A percentile compares a stretch with the other conserved stretches of the same genome.
These are phyloP conservation scores for Irpex rosettiformis DNA, from an alignment of 1,284 basidiomycete species.

Conservation along the genomic window DNA sequence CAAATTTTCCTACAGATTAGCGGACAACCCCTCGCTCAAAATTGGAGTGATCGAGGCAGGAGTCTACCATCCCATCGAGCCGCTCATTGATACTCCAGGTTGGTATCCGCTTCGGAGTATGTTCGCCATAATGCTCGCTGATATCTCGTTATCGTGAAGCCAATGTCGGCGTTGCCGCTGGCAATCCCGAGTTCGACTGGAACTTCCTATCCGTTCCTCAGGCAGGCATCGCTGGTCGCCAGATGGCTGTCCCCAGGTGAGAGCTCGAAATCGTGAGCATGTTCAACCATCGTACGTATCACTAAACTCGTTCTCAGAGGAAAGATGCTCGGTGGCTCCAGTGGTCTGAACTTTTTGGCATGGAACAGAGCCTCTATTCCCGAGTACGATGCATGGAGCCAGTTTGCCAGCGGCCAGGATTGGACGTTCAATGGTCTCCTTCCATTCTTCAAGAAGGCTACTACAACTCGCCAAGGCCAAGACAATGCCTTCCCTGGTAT, in stretches of 20 bases:
- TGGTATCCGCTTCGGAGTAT: not conserved
- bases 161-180: slow-evolving; percentile 2
- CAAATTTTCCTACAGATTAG: not conserved
- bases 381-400: slow-evolving; percentile 19
- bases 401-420: slow-evolving; percentile 6
- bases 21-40: not conserved
- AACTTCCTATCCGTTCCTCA: slow-evolving; percentile 7
- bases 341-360: slow-evolving; percentile 18
- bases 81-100: slow-evolving; percentile 5
- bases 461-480: slow-evolving; percentile 6
- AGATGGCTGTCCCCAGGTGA: not conserved
- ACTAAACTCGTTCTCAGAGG: slow-evolving; percentile 9
- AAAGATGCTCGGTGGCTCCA: slow-evolving; percentile 22
- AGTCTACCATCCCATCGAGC: not conserved
- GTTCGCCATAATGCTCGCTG: not conserved
- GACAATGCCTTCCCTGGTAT: slow-evolving; percentile 4
- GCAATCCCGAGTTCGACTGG: slow-evolving; percentile 9
- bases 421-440: slow-evolving; percentile 19
- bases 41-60: slow-evolving; percentile 7
- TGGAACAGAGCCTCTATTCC: slow-evolving; percentile 17
- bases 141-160: not conserved
- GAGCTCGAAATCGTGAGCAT: not conserved
- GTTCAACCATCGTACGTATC: not conserved
- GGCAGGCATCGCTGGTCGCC: not conserved
- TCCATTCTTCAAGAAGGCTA: slow-evolving; percentile 18